These are phyloP conservation scores for Entomortierella parvispora DNA, from an alignment of 192 early-diverging fungal species.

Conservation along the genomic window DNA sequence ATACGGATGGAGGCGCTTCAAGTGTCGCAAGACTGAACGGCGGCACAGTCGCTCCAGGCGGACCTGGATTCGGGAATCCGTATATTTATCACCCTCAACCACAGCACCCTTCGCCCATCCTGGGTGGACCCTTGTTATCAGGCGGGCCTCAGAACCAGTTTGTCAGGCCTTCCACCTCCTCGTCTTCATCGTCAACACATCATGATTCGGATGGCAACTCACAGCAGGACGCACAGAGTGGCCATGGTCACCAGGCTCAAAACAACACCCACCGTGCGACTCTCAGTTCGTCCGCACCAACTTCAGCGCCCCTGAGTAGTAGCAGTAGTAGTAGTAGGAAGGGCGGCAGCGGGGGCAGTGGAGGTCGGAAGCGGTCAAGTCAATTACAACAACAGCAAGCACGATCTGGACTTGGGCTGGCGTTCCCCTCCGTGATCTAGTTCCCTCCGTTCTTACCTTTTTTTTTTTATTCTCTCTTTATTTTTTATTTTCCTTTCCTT, in stretches of 20 bases:
- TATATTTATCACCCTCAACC: background rate
- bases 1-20: background rate
- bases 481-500: background rate
- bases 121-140: background rate
- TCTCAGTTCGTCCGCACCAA: background rate
- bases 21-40: background rate
- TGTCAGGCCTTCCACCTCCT: conserved; percentile 1
- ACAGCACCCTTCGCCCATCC: background rate
- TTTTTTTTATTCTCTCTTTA: conserved; percentile 5
- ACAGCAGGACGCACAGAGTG: background rate
- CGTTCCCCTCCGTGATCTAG: conserved; percentile 17
- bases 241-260: too few species aligned
- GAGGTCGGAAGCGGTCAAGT: conserved; percentile 21
- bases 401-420: conserved; percentile 8
- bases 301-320: too few species aligned
- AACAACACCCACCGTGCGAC: background rate
- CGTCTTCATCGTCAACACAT: conserved; percentile 20
- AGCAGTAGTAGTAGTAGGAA: background rate
- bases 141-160: background rate
- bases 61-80: background rate
- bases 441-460: background rate
- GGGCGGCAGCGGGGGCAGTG: background rate
- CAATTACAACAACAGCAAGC: conserved; percentile 3
- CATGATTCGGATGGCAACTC: conserved; percentile 12
- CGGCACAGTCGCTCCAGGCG: background rate